These are phyloP conservation scores for Pseudogymnoascus sp. DNA, from an alignment of 2,329 filamentous ascomycete genomes.

Conservation along the genomic window DNA sequence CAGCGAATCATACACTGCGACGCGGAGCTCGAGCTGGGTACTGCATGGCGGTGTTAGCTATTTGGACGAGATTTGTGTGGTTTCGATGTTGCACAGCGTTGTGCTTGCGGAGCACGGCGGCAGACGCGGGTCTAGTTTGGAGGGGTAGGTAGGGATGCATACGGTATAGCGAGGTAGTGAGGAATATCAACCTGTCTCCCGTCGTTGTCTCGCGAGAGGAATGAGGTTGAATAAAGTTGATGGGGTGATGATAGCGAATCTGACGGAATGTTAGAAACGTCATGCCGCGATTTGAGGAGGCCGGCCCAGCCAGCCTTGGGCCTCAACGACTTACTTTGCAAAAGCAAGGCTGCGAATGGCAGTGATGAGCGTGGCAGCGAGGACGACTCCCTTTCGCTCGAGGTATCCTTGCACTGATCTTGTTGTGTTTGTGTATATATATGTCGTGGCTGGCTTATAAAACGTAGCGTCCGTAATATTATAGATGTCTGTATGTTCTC, in stretches of 20 bases:
- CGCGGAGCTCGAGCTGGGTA: not conserved
- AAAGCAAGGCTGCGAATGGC: not conserved
- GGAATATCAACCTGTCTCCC: not conserved
- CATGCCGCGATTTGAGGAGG: not conserved
- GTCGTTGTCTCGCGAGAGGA: not conserved
- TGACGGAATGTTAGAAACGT: not conserved
- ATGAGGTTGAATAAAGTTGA: not conserved
- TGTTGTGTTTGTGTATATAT: not conserved
- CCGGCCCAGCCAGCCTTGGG: not conserved
- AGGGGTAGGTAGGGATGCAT: not conserved
- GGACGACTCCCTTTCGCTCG: not conserved
- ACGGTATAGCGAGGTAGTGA: not conserved
- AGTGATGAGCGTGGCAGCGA: not conserved
- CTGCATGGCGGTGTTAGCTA: not conserved
- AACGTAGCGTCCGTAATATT: not conserved
- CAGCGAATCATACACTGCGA: not conserved
- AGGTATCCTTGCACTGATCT: not conserved
- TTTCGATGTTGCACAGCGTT: not conserved
- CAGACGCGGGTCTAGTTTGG: not conserved
- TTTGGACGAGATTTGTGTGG: not conserved
- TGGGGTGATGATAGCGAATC: not conserved
- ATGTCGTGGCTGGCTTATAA: not conserved
- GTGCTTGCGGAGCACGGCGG: not conserved
- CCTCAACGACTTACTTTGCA: not conserved
- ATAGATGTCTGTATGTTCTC: not conserved